Evolutionary conservation across 305 asterid species (phyloP), one percentile per base, ranked within the genome.

Genomic region (Fraxinus nigra): DNA sequence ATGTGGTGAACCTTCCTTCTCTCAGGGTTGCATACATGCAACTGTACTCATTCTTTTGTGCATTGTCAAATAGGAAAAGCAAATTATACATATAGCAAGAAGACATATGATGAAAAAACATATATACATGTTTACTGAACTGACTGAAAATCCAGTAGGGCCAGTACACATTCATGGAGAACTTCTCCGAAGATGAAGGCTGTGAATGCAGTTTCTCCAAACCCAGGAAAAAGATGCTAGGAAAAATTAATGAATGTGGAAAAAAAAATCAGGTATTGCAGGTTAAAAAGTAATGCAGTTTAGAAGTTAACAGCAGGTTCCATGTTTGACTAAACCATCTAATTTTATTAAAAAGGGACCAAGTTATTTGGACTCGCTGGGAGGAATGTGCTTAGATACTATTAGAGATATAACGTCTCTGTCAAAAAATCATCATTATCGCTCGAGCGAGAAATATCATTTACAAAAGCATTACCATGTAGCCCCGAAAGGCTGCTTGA

Each of bases 401-500:
- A 38, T 70, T 43, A 87, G 22, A 4, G 74, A 78, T 22, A 65
- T 35, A 54, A 14, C 33, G 70, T 67, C 33, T 30, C 30, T 7
- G n/a, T 4, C 34, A 69, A 72, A 43, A 79, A 84, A 70, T n/a
- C 40, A 30, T 32, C 38, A 54, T 33, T 79, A 51, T 16, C 4
- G 63, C 76, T 37, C 35, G 46, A 63, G 80, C 9, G 22, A 80
- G 72, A 28, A 79, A 28, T 51, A 65, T 18, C 54, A 6, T 75
- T 83, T 59, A 65, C 72, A 75, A 82, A 74, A 84, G 75, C 18
- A 16, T 83, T 95, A 93, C 99, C 97, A 96, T 85, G 85, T 93
- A 93, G 81, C 99, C 98, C 87, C 98, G 90, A 82, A 93, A 94
- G 72, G 91, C 95, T 33, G 99, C 98, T 85, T 94, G 98, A 76